Evolutionary conservation across 495 filamentous ascomycete species (phyloP).

Genomic region (Parathielavia hyrcaniae): DNA sequence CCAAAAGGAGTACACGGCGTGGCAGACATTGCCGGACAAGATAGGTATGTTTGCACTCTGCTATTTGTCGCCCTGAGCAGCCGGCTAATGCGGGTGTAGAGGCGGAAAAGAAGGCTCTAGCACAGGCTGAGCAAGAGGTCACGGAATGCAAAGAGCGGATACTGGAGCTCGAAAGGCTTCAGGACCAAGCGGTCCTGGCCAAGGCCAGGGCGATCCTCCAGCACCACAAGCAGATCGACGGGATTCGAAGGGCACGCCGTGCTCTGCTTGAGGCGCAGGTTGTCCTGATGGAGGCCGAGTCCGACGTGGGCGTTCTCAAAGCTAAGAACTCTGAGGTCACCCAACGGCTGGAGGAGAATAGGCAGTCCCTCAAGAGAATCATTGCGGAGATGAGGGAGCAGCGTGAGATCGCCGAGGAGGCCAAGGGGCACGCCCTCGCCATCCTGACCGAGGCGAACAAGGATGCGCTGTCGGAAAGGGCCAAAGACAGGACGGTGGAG

Average conservation of each 20-base stretch:
- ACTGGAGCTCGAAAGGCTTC: slow-evolving; percentile 34
- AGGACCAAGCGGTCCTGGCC: slow-evolving; percentile 53
- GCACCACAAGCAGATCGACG: slow-evolving; percentile 51
- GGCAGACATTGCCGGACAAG: slow-evolving; percentile 60
- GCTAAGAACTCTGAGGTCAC: slow-evolving; percentile 55
- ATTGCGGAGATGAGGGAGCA: slow-evolving; percentile 26
- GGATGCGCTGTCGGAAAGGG: slow-evolving; percentile 34
- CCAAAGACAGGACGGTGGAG: slow-evolving; percentile 46
- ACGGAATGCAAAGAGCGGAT: slow-evolving; percentile 19
- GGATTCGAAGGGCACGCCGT: slow-evolving; percentile 54
- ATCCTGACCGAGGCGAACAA: slow-evolving; percentile 25
- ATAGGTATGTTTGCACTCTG: slow-evolving; percentile 47
- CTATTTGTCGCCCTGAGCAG: too few species aligned
- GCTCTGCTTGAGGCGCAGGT: slow-evolving; percentile 62
- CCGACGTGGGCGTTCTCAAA: slow-evolving; percentile 62
- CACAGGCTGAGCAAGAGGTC: slow-evolving; percentile 39
- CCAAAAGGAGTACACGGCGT: slow-evolving; percentile 59
- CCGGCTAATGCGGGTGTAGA: slow-evolving; percentile 37
- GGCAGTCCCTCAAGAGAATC: slow-evolving; percentile 15
- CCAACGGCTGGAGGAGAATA: slow-evolving; percentile 45
- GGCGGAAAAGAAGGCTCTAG: slow-evolving; percentile 48
- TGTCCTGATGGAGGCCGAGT: slow-evolving; percentile 67
- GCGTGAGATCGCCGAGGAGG: slow-evolving; percentile 24
- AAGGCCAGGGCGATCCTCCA: slow-evolving; percentile 59
- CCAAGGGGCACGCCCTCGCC: slow-evolving; percentile 10